These are phyloP conservation scores for Penicillium cosmopolitanum DNA, from an alignment of 495 filamentous ascomycete species.

Conservation along the genomic window DNA sequence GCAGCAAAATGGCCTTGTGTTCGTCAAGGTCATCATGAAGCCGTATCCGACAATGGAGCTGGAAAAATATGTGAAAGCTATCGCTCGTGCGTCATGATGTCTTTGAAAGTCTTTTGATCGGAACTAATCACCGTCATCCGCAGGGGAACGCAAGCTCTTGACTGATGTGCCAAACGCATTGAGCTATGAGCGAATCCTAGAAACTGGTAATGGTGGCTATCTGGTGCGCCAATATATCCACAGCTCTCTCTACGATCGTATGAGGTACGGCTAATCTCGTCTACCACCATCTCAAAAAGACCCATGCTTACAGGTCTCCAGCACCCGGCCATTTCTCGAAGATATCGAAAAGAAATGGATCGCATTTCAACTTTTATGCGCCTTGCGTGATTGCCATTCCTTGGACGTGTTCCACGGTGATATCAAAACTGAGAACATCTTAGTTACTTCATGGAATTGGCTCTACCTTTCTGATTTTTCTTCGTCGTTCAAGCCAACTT, in stretches of 20 bases:
- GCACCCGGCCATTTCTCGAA: conserved; percentile 95
- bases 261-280: conserved; percentile 59
- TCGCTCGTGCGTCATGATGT: conserved; percentile 62
- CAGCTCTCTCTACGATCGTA: conserved; percentile 95
- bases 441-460: conserved; percentile 99
- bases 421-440: conserved; percentile 95
- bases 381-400: conserved; percentile 87
- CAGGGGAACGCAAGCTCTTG: conserved; percentile 80
- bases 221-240: conserved; percentile 96
- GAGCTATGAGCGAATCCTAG: conserved; percentile 84
- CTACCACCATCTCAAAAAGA: neutral
- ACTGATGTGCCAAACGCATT: conserved; percentile 88
- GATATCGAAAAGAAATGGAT: conserved; percentile 99
- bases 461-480: conserved; percentile 97
- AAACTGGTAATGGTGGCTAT: conserved; percentile 88
- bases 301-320: conserved; percentile 35
- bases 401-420: conserved; percentile 95
- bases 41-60: conserved; percentile 77
- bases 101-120: conserved; percentile 5
- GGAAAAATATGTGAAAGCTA: conserved; percentile 72
- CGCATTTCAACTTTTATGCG: conserved; percentile 93
- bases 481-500: conserved; percentile 91
- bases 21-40: conserved; percentile 94
- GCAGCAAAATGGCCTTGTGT: conserved; percentile 84
- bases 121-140: conserved; percentile 26